phyloP scores from a whole-genome alignment of 257 asterid genomes.

The Anisodus acutangulus region DNA sequence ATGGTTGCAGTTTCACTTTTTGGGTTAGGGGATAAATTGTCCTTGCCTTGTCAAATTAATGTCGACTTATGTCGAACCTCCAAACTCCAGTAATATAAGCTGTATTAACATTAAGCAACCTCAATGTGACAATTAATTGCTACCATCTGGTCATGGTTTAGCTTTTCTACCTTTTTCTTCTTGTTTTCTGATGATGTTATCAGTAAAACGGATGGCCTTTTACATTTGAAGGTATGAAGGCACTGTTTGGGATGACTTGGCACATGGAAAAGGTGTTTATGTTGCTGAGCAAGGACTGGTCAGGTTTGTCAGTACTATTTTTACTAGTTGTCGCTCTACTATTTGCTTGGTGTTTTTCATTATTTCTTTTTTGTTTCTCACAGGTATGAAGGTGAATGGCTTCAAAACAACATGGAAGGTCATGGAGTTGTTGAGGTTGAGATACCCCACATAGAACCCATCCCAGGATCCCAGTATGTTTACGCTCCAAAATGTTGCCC shows the following conservation, averaged over 20 bases:
- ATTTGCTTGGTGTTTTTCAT: not conserved
- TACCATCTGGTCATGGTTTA: not conserved
- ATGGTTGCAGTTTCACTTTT: not conserved
- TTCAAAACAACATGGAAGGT: constrained; percentile 94
- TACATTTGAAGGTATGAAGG: constrained; percentile 81
- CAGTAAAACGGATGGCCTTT: not conserved
- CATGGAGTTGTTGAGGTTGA: constrained; percentile 99
- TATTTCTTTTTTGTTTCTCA: constrained; percentile 27
- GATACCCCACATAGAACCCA: constrained; percentile 75
- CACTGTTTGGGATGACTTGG: constrained; percentile 99
- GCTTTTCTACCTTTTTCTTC: not conserved
- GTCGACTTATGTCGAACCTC: not conserved
- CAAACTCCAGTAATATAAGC: not conserved
- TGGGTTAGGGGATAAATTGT: not conserved
- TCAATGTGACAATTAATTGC: not conserved
- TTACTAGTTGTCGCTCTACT: constrained; percentile 1
- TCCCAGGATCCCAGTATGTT: constrained; percentile 92
- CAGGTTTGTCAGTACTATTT: constrained; percentile 57
- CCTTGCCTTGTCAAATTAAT: not conserved
- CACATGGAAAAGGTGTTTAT: constrained; percentile 96
- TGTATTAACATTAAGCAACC: not conserved
- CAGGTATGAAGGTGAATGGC: constrained; percentile 99
- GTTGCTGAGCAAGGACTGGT: constrained; percentile 87
- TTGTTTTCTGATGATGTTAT: not conserved
- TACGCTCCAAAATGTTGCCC: constrained; percentile 24